Evolutionary conservation across 169 alveolate genomes (phyloP).

Genomic region (Plasmodium sp.): DNA sequence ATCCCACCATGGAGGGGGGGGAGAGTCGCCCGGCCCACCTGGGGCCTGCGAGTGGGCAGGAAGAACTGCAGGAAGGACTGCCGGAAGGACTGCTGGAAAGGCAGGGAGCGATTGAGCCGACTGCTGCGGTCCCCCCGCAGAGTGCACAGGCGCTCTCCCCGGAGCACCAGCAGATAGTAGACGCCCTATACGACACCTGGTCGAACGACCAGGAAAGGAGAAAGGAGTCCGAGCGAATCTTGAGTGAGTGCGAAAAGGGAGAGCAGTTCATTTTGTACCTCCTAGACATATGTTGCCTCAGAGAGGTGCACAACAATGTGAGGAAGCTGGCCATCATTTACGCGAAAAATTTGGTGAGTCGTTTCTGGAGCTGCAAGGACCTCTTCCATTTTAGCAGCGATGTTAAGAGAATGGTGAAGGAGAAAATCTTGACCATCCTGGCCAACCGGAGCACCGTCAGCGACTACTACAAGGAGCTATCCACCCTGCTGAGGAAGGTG

Average conservation of each 20-base stretch:
- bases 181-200: slow-evolving; percentile 67
- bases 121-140: neutral
- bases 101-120: neutral
- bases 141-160: neutral
- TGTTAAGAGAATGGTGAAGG: slow-evolving; percentile 18
- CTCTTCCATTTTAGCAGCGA: slow-evolving; percentile 4
- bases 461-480: slow-evolving; percentile 25
- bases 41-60: neutral
- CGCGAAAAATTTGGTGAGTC: slow-evolving; percentile 26
- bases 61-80: neutral
- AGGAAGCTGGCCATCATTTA: slow-evolving; percentile 48
- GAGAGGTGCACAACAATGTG: slow-evolving; percentile 35
- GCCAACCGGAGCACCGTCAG: neutral
- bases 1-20: neutral
- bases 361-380: slow-evolving; percentile 41
- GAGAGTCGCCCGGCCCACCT: neutral
- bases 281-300: slow-evolving; percentile 22
- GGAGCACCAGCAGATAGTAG: slow-evolving; percentile 18
- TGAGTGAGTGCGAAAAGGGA: slow-evolving; percentile 34
- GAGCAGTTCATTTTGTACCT: slow-evolving; percentile 5
- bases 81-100: neutral
- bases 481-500: slow-evolving; percentile 33
- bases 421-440: slow-evolving; percentile 17
- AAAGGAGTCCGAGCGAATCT: slow-evolving; percentile 28
- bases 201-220: slow-evolving; percentile 42